Evolutionary conservation across 75 land plant species (phyloP).

Genomic region (Larix kaempferi): DNA sequence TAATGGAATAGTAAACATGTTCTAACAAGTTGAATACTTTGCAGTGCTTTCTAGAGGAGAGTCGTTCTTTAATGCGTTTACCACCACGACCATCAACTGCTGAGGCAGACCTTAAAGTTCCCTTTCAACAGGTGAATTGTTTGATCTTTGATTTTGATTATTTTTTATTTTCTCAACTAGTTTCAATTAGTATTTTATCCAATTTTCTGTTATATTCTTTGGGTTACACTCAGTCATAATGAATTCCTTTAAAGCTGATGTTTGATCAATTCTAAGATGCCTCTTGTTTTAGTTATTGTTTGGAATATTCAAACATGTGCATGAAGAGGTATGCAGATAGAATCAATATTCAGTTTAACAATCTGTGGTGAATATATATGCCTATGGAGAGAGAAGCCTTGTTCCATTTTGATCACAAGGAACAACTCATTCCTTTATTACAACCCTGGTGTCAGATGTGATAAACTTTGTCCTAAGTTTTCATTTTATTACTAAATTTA

Average conservation of each 20-base stretch:
- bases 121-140: slow-evolving; percentile 83
- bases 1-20: not conserved
- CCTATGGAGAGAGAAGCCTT: too few species aligned
- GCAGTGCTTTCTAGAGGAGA: slow-evolving; percentile 98
- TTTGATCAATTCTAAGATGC: not conserved
- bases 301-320: too few species aligned
- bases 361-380: too few species aligned
- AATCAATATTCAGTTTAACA: too few species aligned
- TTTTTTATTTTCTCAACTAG: not conserved
- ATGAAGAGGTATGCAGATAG: too few species aligned
- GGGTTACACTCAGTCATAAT: not conserved
- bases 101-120: slow-evolving; percentile 96
- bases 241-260: not conserved
- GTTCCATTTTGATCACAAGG: too few species aligned
- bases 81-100: slow-evolving; percentile 98
- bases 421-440: too few species aligned
- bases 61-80: slow-evolving; percentile 88
- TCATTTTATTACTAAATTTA: too few species aligned
- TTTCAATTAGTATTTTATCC: not conserved
- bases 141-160: not conserved
- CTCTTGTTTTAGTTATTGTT: not conserved
- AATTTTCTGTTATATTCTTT: not conserved
- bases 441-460: too few species aligned
- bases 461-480: too few species aligned
- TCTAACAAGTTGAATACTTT: slow-evolving; percentile 4